Conservation (phyloP, 768 basidiomycete species). For the Suillus discolor region DNA sequence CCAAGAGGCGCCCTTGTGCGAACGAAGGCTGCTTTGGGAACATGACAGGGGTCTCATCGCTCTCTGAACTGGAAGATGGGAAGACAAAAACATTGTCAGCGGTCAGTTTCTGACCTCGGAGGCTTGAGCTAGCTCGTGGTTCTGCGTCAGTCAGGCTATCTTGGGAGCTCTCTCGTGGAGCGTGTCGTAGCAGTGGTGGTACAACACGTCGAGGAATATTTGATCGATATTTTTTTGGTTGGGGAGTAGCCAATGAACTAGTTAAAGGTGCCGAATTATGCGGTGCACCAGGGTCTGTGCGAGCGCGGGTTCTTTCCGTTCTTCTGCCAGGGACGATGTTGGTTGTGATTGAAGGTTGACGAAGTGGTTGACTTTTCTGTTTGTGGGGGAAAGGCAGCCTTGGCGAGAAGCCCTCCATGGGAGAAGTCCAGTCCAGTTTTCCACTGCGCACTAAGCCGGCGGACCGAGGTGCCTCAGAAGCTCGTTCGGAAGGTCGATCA, state of each 20-base stretch:
- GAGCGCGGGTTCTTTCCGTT: slow-evolving; percentile 30
- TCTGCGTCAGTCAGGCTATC: slow-evolving; percentile 17
- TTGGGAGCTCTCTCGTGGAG: slow-evolving; percentile 6
- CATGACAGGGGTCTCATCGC: slow-evolving; percentile 26
- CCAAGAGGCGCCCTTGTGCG: slow-evolving; percentile 22
- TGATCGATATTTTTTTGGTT: slow-evolving; percentile 14
- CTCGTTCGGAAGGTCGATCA: background rate
- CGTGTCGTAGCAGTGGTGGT: slow-evolving; percentile 16
- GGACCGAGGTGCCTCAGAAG: background rate
- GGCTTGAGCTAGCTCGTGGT: slow-evolving; percentile 22
- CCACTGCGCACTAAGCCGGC: background rate
- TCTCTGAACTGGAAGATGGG: slow-evolving; percentile 45
- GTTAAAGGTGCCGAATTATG: slow-evolving; percentile 15
- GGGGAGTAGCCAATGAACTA: slow-evolving; percentile 13
- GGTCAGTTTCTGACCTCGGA: slow-evolving; percentile 42
- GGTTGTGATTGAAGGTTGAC: slow-evolving; percentile 7
- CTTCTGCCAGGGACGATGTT: background rate
- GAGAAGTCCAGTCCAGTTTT: background rate
- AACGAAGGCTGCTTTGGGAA: slow-evolving; percentile 19
- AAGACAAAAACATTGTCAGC: slow-evolving; percentile 47
- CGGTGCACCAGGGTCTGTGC: slow-evolving; percentile 29
- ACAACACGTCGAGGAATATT: slow-evolving; percentile 30
- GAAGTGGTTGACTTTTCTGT: slow-evolving; percentile 6
- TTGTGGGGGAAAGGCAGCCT: background rate
- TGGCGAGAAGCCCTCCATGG: background rate